phyloP scores from a whole-genome alignment of 2,329 filamentous ascomycete genomes.

The Penicillium oxalicum region DNA sequence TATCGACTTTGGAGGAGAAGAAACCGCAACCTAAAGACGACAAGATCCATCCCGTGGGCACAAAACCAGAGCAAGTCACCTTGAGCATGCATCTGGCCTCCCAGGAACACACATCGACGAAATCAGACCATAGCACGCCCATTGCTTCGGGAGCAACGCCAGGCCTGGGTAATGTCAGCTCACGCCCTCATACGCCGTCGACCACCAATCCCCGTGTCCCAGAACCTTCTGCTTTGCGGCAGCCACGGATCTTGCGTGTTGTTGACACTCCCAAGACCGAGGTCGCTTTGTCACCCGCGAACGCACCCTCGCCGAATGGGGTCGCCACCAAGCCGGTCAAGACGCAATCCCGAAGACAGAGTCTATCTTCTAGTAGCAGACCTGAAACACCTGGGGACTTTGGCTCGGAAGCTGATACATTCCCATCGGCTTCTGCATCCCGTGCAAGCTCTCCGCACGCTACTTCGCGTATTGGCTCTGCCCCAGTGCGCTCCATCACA shows the following conservation, averaged over 20 bases:
- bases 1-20: slow-evolving; percentile 17
- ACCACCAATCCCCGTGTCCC: slow-evolving; percentile 34
- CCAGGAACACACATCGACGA: slow-evolving; percentile 16
- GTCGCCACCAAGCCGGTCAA: slow-evolving; percentile 27
- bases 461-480: slow-evolving; percentile 51
- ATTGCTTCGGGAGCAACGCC: slow-evolving; percentile 21
- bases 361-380: slow-evolving; percentile 51
- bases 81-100: slow-evolving; percentile 25
- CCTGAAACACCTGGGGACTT: slow-evolving; percentile 57
- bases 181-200: slow-evolving; percentile 46
- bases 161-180: slow-evolving; percentile 32
- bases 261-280: slow-evolving; percentile 52
- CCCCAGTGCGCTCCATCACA: slow-evolving; percentile 54
- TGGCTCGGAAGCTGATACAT: slow-evolving; percentile 53
- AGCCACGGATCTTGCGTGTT: slow-evolving; percentile 51
- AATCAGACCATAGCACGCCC: slow-evolving; percentile 21
- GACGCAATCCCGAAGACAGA: slow-evolving; percentile 31
- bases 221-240: slow-evolving; percentile 35
- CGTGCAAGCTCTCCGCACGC: slow-evolving; percentile 53
- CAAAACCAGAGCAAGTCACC: slow-evolving; percentile 32
- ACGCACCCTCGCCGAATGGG: slow-evolving; percentile 27
- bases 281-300: slow-evolving; percentile 27
- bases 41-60: slow-evolving; percentile 1
- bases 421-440: slow-evolving; percentile 55
- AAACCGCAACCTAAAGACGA: slow-evolving; percentile 9